phyloP scores from a whole-genome alignment of 78 protist species.

The Corallochytrium limacisporum region DNA sequence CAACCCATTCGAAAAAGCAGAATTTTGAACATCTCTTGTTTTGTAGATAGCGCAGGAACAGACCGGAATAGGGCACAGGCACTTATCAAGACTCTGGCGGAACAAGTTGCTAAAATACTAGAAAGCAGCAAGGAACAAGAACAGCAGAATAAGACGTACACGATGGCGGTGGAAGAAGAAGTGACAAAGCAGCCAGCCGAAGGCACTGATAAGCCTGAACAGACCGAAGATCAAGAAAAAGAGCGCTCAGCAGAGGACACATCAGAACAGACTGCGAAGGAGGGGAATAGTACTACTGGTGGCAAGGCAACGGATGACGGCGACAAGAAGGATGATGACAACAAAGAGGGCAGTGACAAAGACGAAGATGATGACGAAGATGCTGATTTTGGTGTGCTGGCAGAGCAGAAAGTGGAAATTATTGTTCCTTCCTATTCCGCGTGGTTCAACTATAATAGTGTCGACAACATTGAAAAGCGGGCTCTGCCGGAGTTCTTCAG shows the following conservation, averaged over 20 bases:
- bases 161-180: background rate
- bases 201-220: background rate
- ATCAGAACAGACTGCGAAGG: background rate
- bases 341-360: background rate
- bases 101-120: no score
- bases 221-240: background rate
- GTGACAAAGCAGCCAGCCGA: background rate
- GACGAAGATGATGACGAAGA: background rate
- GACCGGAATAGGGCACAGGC: no score
- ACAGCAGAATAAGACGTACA: background rate
- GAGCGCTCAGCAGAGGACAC: background rate
- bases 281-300: background rate
- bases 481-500: conserved; percentile 40
- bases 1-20: no score
- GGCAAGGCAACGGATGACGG: background rate
- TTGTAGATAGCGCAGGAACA: no score
- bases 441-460: conserved; percentile 17
- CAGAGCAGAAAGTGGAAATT: background rate
- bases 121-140: background rate
- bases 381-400: background rate
- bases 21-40: no score
- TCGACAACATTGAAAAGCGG: conserved; percentile 16
- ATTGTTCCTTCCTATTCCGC: conserved; percentile 9
- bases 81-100: no score
- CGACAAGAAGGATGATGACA: background rate